A percentile compares a stretch with the other conserved stretches of the same genome.
phyloP scores from a whole-genome alignment of 2,329 filamentous ascomycete genomes.

The Hypoxylon sp. region DNA sequence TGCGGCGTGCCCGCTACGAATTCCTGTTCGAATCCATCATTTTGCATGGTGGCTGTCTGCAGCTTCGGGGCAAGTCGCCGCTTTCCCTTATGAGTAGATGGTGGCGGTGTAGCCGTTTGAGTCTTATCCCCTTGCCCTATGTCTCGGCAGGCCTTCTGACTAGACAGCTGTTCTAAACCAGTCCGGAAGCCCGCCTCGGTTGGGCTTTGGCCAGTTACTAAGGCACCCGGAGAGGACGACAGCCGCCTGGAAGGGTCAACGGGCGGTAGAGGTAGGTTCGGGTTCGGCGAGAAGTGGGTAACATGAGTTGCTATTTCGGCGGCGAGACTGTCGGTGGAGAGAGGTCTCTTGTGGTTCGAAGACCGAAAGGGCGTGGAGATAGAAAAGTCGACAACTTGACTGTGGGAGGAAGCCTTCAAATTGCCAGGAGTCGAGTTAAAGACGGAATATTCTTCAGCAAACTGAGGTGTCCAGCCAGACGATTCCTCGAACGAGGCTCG shows the following conservation, averaged over 20 bases:
- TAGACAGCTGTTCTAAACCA: conserved; percentile 50
- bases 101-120: conserved; percentile 72
- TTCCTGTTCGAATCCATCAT: conserved; percentile 68
- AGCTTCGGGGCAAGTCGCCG: conserved; percentile 68
- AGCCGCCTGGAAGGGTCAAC: conserved; percentile 71
- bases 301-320: conserved; percentile 71
- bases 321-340: conserved; percentile 64
- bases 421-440: conserved; percentile 75
- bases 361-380: conserved; percentile 55
- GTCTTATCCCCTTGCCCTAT: conserved; percentile 56
- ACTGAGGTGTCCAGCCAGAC: conserved; percentile 70
- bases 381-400: conserved; percentile 61
- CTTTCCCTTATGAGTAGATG: conserved; percentile 67
- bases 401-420: conserved; percentile 61
- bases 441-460: conserved; percentile 75
- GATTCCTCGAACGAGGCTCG: conserved; percentile 63
- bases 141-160: conserved; percentile 62
- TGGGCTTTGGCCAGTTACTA: conserved; percentile 51
- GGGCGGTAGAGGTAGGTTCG: conserved; percentile 67
- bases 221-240: conserved; percentile 68
- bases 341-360: conserved; percentile 62
- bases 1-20: conserved; percentile 64
- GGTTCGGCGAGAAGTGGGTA: conserved; percentile 69
- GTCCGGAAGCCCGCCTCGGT: conserved; percentile 51
- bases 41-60: conserved; percentile 65